These are phyloP conservation scores for Globisporangium nagaii DNA, from an alignment of 352 stramenopile species.

Conservation along the genomic window DNA sequence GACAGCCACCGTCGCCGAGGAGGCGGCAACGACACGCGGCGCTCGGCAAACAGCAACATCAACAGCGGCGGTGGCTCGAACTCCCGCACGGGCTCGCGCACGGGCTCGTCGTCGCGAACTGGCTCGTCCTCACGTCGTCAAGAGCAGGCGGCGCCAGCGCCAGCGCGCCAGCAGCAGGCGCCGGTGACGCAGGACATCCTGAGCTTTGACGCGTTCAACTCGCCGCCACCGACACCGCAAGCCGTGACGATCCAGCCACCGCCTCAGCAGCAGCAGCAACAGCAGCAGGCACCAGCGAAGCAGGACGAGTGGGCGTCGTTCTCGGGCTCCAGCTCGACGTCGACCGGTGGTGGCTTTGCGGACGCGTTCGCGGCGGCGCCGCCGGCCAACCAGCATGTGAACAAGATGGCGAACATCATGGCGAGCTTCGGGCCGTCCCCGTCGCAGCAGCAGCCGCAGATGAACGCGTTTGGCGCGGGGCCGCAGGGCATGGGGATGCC, in stretches of 20 bases:
- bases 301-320: slow-evolving; percentile 81
- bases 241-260: slow-evolving; percentile 10
- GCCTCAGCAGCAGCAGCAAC: slow-evolving; percentile 2
- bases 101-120: slow-evolving; percentile 20
- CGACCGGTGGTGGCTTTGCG: slow-evolving; percentile 13
- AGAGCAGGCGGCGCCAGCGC: slow-evolving; percentile 24
- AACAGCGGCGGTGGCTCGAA: slow-evolving; percentile 15
- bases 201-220: slow-evolving; percentile 65
- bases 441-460: slow-evolving; percentile 21
- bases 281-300: slow-evolving; percentile 14
- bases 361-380: slow-evolving; percentile 42
- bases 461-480: slow-evolving; percentile 6
- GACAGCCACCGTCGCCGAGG: slow-evolving; percentile 2
- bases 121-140: slow-evolving; percentile 21
- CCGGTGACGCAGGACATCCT: slow-evolving; percentile 55
- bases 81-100: slow-evolving; percentile 15
- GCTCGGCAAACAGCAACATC: slow-evolving; percentile 15
- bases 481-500: slow-evolving; percentile 35
- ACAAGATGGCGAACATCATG: slow-evolving; percentile 87
- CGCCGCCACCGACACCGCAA: slow-evolving; percentile 22
- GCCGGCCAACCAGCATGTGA: slow-evolving; percentile 50
- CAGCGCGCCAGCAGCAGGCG: slow-evolving; percentile 3
- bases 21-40: slow-evolving; percentile 8
- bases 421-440: slow-evolving; percentile 55
- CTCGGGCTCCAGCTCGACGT: slow-evolving; percentile 33